phyloP scores from a whole-genome alignment of 2,329 filamentous ascomycete species.

The Blumeriella jaapii region DNA sequence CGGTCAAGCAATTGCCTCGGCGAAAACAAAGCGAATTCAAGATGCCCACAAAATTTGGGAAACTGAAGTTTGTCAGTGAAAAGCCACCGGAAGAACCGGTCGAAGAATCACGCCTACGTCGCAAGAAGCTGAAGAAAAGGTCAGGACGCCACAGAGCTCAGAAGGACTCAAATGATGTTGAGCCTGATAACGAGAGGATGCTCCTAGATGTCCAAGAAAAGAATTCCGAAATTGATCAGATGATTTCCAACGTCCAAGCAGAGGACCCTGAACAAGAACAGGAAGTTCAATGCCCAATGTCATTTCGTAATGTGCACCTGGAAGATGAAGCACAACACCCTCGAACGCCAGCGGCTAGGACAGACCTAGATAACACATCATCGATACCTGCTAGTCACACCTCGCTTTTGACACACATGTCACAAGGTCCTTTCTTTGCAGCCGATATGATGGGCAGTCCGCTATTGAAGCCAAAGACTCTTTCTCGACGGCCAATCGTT shows the following conservation, averaged over 20 bases:
- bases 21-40: conserved; percentile 1
- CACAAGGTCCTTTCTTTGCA: neutral
- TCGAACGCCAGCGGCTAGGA: neutral
- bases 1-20: conserved; percentile 4
- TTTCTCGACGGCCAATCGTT: neutral
- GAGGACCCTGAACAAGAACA: neutral
- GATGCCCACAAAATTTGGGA: conserved; percentile 2
- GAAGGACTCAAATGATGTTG: neutral
- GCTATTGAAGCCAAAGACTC: neutral
- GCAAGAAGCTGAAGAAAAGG: neutral
- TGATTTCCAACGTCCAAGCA: no score
- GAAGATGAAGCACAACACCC: neutral
- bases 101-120: neutral
- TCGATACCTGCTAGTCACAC: conserved; percentile 1
- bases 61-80: conserved; percentile 11
- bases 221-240: no score
- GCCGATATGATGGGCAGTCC: neutral
- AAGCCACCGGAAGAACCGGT: neutral
- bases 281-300: neutral
- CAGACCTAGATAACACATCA: neutral
- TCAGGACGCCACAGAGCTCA: neutral
- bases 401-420: conserved; percentile 1
- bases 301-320: neutral
- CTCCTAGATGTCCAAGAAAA: neutral
- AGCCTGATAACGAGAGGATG: neutral